Percentiles rank a stretch among this genome's conserved stretches.
phyloP scores from a whole-genome alignment of 2,329 filamentous ascomycete genomes.

The Aspergillus clavatus region DNA sequence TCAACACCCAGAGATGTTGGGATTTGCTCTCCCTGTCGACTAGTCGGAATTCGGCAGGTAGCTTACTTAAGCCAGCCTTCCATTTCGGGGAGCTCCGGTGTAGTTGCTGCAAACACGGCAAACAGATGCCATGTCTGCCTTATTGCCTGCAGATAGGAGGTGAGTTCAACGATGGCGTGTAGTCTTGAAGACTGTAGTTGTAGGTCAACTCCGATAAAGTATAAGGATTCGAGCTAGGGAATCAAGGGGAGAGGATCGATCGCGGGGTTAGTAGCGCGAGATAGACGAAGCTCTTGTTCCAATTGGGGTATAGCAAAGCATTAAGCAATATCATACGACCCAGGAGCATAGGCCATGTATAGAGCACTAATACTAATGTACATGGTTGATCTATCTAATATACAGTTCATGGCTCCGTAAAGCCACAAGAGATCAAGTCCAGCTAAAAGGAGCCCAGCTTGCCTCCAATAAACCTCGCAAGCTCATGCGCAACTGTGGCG shows the following conservation, averaged over 20 bases:
- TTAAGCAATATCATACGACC: no score
- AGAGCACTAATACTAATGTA: neutral
- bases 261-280: no score
- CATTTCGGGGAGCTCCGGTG: constrained; percentile 27
- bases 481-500: constrained; percentile 16
- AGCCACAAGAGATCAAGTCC: neutral
- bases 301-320: no score
- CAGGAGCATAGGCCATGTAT: no score
- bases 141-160: no score
- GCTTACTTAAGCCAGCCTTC: constrained; percentile 20
- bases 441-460: constrained; percentile 21
- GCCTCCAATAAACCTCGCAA: constrained; percentile 24
- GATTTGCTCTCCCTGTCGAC: constrained; percentile 30
- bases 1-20: constrained; percentile 31
- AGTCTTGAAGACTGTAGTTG: no score
- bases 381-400: constrained; percentile 7
- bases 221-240: no score
- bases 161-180: no score
- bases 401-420: neutral
- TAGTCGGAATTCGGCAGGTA: constrained; percentile 21
- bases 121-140: constrained; percentile 16
- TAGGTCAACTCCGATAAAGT: neutral
- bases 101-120: constrained; percentile 27
- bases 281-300: no score
- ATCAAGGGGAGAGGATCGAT: no score